Evolutionary conservation across 1,284 basidiomycete species (phyloP).

Genomic region (Ganoderma sinense): DNA sequence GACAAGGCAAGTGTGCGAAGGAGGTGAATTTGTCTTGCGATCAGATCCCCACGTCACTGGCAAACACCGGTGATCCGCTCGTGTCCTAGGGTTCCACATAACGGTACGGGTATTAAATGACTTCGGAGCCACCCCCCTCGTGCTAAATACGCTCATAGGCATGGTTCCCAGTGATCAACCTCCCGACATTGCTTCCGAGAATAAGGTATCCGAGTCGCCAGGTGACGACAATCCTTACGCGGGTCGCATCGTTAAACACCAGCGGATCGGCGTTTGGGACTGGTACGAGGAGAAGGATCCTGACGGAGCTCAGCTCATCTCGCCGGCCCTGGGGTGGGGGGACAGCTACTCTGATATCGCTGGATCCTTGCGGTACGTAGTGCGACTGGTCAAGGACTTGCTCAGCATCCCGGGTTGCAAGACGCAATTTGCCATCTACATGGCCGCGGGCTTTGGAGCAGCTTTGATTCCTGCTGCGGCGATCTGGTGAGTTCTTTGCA

Average conservation of each 20-base stretch:
- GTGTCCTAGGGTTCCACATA: background rate
- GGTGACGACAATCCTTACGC: background rate
- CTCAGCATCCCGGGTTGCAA: slow-evolving; percentile 58
- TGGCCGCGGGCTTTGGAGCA: slow-evolving; percentile 50
- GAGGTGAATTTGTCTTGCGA: background rate
- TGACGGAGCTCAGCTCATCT: slow-evolving; percentile 45
- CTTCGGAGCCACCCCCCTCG: background rate
- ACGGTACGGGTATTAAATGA: background rate
- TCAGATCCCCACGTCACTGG: background rate
- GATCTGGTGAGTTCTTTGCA: slow-evolving; percentile 52
- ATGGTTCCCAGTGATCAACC: background rate
- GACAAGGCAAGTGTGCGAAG: background rate
- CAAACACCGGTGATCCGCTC: background rate
- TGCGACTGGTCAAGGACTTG: slow-evolving; percentile 71
- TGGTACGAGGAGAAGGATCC: slow-evolving; percentile 65
- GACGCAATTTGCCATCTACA: slow-evolving; percentile 54
- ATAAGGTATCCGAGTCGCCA: background rate
- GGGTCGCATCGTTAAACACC: slow-evolving; percentile 55
- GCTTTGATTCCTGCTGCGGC: slow-evolving; percentile 69
- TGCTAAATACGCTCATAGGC: background rate
- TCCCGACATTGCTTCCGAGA: background rate
- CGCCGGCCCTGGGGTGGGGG: slow-evolving; percentile 45
- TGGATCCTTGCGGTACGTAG: slow-evolving; percentile 55
- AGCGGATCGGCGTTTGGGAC: slow-evolving; percentile 74
- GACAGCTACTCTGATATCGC: background rate